Percentiles rank a stretch among this genome's conserved stretches.
Conservation (phyloP, 768 basidiomycete genomes). For the Kockovaella imperatae region DNA sequence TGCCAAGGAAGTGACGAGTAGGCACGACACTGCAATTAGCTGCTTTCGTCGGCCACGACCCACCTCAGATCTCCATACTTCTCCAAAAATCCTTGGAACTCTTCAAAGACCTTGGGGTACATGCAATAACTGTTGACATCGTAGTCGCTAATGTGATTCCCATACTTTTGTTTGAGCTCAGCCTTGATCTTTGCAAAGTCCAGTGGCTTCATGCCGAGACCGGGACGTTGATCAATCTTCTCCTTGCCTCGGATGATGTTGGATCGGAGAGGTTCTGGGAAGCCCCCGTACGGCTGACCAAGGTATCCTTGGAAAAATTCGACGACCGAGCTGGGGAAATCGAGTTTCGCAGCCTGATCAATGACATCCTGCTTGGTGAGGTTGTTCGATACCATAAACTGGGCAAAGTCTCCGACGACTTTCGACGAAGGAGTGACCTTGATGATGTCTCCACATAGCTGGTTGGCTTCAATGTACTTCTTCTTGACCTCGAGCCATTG, state of each 20-base stretch:
- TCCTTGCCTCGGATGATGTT: slow-evolving; percentile 88
- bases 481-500: slow-evolving; percentile 96
- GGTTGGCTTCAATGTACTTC: slow-evolving; percentile 97
- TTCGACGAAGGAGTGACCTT: slow-evolving; percentile 99
- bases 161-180: slow-evolving; percentile 85
- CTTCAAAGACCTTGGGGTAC: slow-evolving; percentile 99
- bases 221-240: slow-evolving; percentile 88
- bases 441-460: slow-evolving; percentile 93
- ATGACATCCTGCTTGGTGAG: slow-evolving; percentile 79
- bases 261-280: slow-evolving; percentile 91
- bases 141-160: slow-evolving; percentile 83
- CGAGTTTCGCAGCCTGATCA: slow-evolving; percentile 75
- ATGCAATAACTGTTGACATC: slow-evolving; percentile 95
- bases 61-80: slow-evolving; percentile 92
- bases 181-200: slow-evolving; percentile 95
- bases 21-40: slow-evolving; percentile 66
- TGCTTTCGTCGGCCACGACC: slow-evolving; percentile 22
- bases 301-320: slow-evolving; percentile 99
- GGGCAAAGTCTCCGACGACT: slow-evolving; percentile 97
- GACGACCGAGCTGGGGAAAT: slow-evolving; percentile 73
- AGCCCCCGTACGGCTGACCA: slow-evolving; percentile 94
- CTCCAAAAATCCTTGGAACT: slow-evolving; percentile 88
- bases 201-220: slow-evolving; percentile 73
- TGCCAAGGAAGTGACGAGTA: slow-evolving; percentile 92
- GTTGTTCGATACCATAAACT: slow-evolving; percentile 96